phyloP scores from a whole-genome alignment of 176 grass and related monocot species.

The Urochloa ruziziensis region DNA sequence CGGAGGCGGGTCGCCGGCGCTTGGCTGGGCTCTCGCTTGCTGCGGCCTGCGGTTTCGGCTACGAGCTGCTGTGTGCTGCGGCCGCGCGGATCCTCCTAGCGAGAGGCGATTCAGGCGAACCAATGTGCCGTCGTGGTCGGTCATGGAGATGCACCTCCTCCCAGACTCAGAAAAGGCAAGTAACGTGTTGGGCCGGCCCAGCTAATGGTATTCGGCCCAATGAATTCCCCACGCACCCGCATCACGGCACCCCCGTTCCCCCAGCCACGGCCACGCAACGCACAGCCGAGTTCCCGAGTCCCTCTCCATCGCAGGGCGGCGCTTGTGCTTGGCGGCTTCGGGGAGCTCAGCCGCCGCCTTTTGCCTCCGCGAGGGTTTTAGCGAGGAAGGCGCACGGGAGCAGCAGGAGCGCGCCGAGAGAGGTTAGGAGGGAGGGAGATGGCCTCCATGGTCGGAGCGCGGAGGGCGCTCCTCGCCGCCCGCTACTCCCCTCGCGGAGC shows the following conservation, averaged over 20 bases:
- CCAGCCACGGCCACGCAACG: background rate
- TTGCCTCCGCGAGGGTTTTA: constrained; percentile 14
- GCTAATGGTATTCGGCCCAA: background rate
- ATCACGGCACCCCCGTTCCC: background rate
- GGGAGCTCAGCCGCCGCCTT: constrained; percentile 12
- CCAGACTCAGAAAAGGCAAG: too few relatives aligned
- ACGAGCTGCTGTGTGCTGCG: constrained; percentile 23
- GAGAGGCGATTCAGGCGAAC: constrained; percentile 19
- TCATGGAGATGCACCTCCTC: too few relatives aligned
- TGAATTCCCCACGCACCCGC: background rate
- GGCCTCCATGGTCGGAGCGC: constrained; percentile 51
- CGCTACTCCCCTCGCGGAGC: constrained; percentile 35
- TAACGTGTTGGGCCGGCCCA: background rate
- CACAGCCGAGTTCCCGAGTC: background rate
- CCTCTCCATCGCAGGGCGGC: background rate
- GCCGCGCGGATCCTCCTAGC: constrained; percentile 16
- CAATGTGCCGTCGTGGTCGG: background rate
- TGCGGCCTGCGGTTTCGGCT: constrained; percentile 13
- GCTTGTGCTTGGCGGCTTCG: constrained; percentile 9
- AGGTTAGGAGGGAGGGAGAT: constrained; percentile 15
- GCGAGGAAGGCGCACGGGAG: constrained; percentile 26
- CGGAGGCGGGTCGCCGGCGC: background rate
- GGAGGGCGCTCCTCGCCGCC: constrained; percentile 42
- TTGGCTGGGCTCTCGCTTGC: constrained; percentile 1
- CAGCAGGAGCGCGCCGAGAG: constrained; percentile 27